Base-by-base conservation (phyloP, 805 yeast genomes). In the Ogataea degrootiae region DNA sequence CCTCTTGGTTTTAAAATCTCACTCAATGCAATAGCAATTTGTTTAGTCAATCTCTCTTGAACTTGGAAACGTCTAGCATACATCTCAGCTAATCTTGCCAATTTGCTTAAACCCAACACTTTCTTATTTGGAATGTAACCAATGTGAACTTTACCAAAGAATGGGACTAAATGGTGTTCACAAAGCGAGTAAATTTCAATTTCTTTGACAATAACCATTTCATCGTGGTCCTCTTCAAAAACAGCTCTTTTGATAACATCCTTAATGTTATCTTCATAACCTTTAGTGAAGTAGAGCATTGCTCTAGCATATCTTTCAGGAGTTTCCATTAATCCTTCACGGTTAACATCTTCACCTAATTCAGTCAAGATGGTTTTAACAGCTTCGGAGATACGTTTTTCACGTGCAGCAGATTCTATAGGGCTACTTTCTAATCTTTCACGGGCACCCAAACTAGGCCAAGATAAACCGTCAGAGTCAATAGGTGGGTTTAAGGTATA, bases 81-180 rank as follows among this genome's bases (percentile, higher is more conserved):
- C 97, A 94, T 90, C 65, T 94, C 99, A 0, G 99, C 98, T 49
- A 94, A 74, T 56, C 99, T 75, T 9, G 99, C 99, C 56, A 94
- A 77, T 66, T 94, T 94, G 46, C 95, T 85, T 42, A 94, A 76
- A 0, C 99, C 99, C 49, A 94, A 75, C 5, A 94, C 99, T 53
- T 89, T 80, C 61, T 88, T 88, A 66, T 89, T 87, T 51, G 99
- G 99, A 55, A 94, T 91, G 70, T 94, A 94, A n/a, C 95, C 99
- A 55, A 94, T 94, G 62, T 92, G 97, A 45, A 92, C 96, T 61
- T 92, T 94, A 48, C 99, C 99, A 59, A 82, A 87, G 65, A 94
- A 94, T 21, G 99, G 99, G 26, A 95, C 99, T 59, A 94, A 72
- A 69, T 94, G 99, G 66, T 94, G 99, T 69, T 94, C 99, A 69